Conservation (phyloP, 768 basidiomycete species). For the Lyophyllum atratum region DNA sequence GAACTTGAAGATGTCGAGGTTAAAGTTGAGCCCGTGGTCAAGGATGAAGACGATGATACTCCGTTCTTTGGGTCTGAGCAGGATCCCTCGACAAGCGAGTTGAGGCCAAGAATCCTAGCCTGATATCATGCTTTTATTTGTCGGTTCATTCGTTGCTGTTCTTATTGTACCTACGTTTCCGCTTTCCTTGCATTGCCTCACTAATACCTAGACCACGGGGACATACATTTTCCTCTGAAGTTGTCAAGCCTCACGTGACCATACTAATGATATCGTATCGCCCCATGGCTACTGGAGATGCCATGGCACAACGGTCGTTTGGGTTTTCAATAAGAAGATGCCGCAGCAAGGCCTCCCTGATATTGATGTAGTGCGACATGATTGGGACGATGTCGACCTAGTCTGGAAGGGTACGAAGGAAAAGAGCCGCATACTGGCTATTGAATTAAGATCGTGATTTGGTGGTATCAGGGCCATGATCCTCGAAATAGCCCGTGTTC, state of each 20-base stretch:
- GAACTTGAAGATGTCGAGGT: background rate
- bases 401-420: too few species aligned
- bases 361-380: too few species aligned
- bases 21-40: slow-evolving; percentile 1
- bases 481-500: too few species aligned
- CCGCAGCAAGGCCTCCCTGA: too few species aligned
- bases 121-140: background rate
- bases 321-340: background rate
- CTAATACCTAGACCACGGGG: too few species aligned
- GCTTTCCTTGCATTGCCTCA: background rate
- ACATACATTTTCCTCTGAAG: too few species aligned
- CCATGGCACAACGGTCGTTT: background rate
- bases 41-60: background rate
- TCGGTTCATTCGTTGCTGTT: background rate
- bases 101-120: background rate
- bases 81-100: background rate
- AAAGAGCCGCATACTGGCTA: too few species aligned
- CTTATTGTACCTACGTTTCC: background rate
- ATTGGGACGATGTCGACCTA: too few species aligned
- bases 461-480: too few species aligned
- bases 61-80: background rate
- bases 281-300: background rate
- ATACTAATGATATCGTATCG: background rate
- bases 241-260: background rate
- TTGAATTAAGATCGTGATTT: too few species aligned